Percentiles rank a stretch among this genome's conserved stretches.
These are phyloP conservation scores for Barbatosphaeria neglecta DNA, from an alignment of 495 filamentous ascomycete genomes.

Conservation along the genomic window DNA sequence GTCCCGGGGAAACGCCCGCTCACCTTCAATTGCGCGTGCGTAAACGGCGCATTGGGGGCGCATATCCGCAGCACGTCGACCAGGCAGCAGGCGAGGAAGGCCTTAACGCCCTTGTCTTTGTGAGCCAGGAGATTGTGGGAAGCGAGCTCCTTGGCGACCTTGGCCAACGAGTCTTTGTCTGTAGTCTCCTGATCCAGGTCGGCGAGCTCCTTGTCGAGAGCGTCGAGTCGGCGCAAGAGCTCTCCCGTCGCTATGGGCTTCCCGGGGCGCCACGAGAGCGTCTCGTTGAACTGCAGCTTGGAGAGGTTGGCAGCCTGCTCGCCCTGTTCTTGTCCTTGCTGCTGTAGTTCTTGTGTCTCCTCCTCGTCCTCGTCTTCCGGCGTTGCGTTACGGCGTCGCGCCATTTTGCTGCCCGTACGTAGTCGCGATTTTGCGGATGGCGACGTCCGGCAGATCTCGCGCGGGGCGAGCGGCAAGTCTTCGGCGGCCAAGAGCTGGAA, in stretches of 20 bases:
- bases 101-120: conserved; percentile 86
- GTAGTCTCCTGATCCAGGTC: conserved; percentile 81
- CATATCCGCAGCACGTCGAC: conserved; percentile 90
- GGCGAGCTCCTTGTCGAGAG: conserved; percentile 71
- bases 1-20: neutral
- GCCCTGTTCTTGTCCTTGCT: no score
- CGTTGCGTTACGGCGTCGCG: conserved; percentile 21
- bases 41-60: conserved; percentile 93
- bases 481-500: neutral
- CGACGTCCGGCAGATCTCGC: neutral
- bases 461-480: neutral
- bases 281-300: conserved; percentile 64
- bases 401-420: conserved; percentile 9
- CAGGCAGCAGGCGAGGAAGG: conserved; percentile 77
- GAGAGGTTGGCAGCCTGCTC: conserved; percentile 14
- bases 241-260: conserved; percentile 76
- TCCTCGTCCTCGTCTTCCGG: conserved; percentile 17
- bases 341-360: no score
- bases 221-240: conserved; percentile 67
- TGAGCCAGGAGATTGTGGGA: conserved; percentile 72
- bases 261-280: conserved; percentile 84
- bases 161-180: conserved; percentile 65
- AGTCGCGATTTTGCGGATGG: neutral
- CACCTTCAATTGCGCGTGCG: conserved; percentile 80
- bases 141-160: conserved; percentile 81